Evolutionary conservation across 176 grass and related monocot species (phyloP).

Genomic region (Musa troglodytarum): DNA sequence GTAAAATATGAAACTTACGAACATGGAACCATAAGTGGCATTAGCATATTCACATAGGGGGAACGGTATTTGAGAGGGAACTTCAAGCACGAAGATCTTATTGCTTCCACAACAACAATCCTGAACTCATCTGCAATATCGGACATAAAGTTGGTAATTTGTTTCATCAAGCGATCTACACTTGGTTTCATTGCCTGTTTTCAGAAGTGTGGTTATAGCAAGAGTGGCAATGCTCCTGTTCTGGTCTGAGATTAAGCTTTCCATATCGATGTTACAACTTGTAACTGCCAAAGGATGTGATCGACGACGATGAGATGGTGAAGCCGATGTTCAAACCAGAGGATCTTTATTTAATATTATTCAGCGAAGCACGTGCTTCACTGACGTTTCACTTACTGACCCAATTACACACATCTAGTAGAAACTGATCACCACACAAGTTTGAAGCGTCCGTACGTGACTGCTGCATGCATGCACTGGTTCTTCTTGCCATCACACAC

Average conservation of each 20-base stretch:
- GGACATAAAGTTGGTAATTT: slow-evolving; percentile 98
- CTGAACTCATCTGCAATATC: slow-evolving; percentile 99
- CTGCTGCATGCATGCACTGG: too few relatives aligned
- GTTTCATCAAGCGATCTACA: slow-evolving; percentile 97
- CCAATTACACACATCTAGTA: too few relatives aligned
- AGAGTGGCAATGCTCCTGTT: slow-evolving; percentile 98
- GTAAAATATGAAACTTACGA: neutral
- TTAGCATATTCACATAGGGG: slow-evolving; percentile 39
- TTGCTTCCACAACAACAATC: slow-evolving; percentile 96
- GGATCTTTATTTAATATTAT: too few relatives aligned
- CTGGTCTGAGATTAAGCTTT: slow-evolving; percentile 95
- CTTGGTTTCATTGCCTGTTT: slow-evolving; percentile 99
- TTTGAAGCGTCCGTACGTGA: too few relatives aligned
- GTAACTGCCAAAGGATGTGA: slow-evolving; percentile 27
- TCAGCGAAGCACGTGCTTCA: too few relatives aligned
- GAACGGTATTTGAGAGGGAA: slow-evolving; percentile 98
- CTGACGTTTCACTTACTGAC: too few relatives aligned
- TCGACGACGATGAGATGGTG: too few relatives aligned
- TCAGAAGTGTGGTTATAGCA: slow-evolving; percentile 87
- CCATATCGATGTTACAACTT: slow-evolving; percentile 98
- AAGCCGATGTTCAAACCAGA: too few relatives aligned
- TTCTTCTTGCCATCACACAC: too few relatives aligned
- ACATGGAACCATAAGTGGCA: neutral
- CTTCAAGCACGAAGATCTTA: slow-evolving; percentile 90
- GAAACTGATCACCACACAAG: too few relatives aligned